A percentile compares a stretch with the other conserved stretches of the same genome.
Evolutionary conservation across 306 rosid genomes (phyloP).

Genomic region (Sesbania bispinosa): DNA sequence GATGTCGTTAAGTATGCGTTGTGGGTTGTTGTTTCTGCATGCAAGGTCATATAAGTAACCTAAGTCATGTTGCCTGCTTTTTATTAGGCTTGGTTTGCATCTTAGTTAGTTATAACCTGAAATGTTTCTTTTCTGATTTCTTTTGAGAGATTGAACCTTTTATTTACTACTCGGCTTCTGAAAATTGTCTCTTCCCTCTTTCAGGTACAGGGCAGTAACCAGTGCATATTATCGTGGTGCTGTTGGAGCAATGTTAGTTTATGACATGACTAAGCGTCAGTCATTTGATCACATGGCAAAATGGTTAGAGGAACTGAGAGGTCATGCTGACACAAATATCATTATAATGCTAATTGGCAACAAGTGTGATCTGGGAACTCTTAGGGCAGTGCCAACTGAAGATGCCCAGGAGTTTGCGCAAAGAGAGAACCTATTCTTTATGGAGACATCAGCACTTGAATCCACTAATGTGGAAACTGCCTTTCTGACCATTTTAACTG

Average conservation of each 20-base stretch:
- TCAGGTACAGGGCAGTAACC: slow-evolving; percentile 86
- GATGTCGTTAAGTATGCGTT: no score
- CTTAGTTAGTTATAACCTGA: not conserved
- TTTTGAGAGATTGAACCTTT: not conserved
- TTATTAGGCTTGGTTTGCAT: not conserved
- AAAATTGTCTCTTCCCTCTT: not conserved
- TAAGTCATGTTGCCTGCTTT: not conserved
- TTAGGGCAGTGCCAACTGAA: slow-evolving; percentile 85
- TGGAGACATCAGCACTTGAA: slow-evolving; percentile 92
- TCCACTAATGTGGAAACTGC: slow-evolving; percentile 87
- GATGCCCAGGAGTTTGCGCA: slow-evolving; percentile 88
- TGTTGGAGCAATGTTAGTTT: slow-evolving; percentile 91
- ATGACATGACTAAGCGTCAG: slow-evolving; percentile 80
- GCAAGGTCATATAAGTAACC: not conserved
- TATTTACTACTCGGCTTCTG: not conserved
- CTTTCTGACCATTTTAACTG: slow-evolving; percentile 68
- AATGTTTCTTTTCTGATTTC: not conserved
- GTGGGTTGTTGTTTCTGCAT: not conserved
- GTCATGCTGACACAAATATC: slow-evolving; percentile 82
- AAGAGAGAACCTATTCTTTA: slow-evolving; percentile 84
- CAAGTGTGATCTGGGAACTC: slow-evolving; percentile 75
- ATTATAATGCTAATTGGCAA: slow-evolving; percentile 85
- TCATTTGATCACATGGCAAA: slow-evolving; percentile 86
- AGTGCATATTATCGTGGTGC: slow-evolving; percentile 96
- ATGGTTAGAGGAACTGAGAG: slow-evolving; percentile 86